These are phyloP conservation scores for Diplodia intermedia DNA, from an alignment of 2,329 filamentous ascomycete genomes.

Conservation along the genomic window DNA sequence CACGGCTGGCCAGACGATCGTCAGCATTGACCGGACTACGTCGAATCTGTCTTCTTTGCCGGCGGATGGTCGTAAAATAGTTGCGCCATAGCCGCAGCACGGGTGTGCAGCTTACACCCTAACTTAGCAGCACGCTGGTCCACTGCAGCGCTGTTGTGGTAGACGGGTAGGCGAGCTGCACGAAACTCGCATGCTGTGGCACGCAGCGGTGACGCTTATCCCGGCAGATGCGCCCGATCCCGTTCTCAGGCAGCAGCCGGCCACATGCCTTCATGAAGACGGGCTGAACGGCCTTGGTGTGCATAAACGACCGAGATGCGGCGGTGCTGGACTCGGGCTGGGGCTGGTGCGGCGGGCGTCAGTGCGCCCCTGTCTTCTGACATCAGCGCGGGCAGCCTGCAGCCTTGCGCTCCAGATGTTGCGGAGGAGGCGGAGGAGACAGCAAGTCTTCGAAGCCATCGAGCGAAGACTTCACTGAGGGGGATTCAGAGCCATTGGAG, in stretches of 20 bases:
- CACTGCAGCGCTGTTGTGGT: not conserved
- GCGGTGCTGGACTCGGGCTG: slow-evolving; percentile 4
- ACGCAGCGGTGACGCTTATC: not conserved
- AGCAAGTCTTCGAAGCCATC: not conserved
- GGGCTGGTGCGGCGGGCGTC: slow-evolving; percentile 21
- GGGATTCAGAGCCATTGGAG: not conserved
- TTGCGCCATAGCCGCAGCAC: slow-evolving; percentile 21
- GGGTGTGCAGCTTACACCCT: slow-evolving; percentile 13
- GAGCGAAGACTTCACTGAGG: not conserved
- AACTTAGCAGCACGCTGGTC: slow-evolving; percentile 16
- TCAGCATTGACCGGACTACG: slow-evolving; percentile 13
- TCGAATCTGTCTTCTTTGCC: not conserved
- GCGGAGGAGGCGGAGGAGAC: not conserved
- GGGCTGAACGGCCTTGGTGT: slow-evolving; percentile 6
- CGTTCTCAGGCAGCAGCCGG: slow-evolving; percentile 16
- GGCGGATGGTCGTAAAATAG: slow-evolving; percentile 15
- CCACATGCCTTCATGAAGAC: not conserved
- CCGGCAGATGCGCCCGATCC: not conserved
- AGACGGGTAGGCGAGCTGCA: not conserved
- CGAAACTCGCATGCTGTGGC: not conserved
- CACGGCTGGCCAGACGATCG: slow-evolving; percentile 6
- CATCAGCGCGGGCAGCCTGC: slow-evolving; percentile 19
- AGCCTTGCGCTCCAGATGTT: slow-evolving; percentile 1
- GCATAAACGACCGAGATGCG: not conserved
- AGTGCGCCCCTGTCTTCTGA: slow-evolving; percentile 17